Percentiles rank a stretch among this genome's conserved stretches.
Conservation (phyloP, 495 filamentous ascomycete genomes). For the Peziza echinospora region DNA sequence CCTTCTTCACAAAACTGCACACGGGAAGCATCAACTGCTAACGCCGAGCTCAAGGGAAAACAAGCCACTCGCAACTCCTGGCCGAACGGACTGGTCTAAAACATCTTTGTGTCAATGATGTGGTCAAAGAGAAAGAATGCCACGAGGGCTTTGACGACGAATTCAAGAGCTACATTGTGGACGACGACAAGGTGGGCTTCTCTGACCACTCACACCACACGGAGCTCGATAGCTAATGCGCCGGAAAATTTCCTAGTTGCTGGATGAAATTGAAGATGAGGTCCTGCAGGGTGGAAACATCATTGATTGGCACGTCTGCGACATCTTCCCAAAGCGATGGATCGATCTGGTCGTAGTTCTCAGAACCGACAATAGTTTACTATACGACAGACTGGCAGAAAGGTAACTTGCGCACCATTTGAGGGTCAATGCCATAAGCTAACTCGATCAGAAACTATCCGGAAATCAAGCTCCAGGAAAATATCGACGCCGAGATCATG, state of each 20-base stretch:
- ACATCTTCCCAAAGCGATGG: conserved; percentile 83
- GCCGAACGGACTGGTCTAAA: conserved; percentile 51
- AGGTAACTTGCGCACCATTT: conserved; percentile 28
- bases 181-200: conserved; percentile 67
- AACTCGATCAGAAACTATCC: conserved; percentile 54
- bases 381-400: conserved; percentile 66
- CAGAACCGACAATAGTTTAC: conserved; percentile 48
- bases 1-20: not conserved
- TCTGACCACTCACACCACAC: not conserved
- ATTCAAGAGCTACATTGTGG: conserved; percentile 72
- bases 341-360: conserved; percentile 90
- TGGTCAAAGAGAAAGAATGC: conserved; percentile 67
- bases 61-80: conserved; percentile 61
- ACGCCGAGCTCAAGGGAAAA: conserved; percentile 40
- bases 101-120: conserved; percentile 71
- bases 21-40: too few species aligned
- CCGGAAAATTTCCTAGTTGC: conserved; percentile 34
- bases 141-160: conserved; percentile 72
- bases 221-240: conserved; percentile 1
- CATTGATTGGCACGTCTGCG: conserved; percentile 97
- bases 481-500: conserved; percentile 95
- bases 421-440: too few species aligned
- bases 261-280: conserved; percentile 75
- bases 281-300: conserved; percentile 62
- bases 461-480: conserved; percentile 80